A percentile compares a stretch with the other conserved stretches of the same genome.
Evolutionary conservation across 345 rosid species (phyloP).

Genomic region (Pistacia atlantica): DNA sequence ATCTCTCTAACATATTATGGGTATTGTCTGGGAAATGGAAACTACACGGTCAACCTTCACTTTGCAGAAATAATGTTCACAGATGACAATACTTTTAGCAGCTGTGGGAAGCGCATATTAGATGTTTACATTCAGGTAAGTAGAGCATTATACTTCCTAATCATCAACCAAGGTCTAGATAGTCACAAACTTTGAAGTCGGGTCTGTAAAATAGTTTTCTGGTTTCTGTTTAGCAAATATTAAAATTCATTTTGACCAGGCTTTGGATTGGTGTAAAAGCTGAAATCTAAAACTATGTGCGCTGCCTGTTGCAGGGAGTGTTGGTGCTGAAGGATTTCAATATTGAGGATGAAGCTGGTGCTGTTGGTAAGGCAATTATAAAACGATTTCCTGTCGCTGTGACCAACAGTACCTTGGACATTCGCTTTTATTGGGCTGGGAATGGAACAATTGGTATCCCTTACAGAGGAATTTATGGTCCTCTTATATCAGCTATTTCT

Average conservation of each 20-base stretch:
- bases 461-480: slow-evolving; percentile 45
- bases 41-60: slow-evolving; percentile 64
- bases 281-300: not conserved
- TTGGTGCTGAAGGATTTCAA: slow-evolving; percentile 55
- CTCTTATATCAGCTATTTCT: slow-evolving; percentile 66
- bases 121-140: slow-evolving; percentile 72
- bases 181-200: no score
- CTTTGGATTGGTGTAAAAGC: no score
- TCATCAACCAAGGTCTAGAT: not conserved
- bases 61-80: slow-evolving; percentile 71
- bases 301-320: slow-evolving; percentile 38
- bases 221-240: no score
- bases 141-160: not conserved
- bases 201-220: no score
- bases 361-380: slow-evolving; percentile 39
- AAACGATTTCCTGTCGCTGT: slow-evolving; percentile 24
- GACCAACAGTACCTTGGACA: slow-evolving; percentile 42
- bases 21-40: slow-evolving; percentile 49
- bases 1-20: slow-evolving; percentile 53
- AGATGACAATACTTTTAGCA: slow-evolving; percentile 29
- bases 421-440: slow-evolving; percentile 69
- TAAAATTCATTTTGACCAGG: not conserved
- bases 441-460: slow-evolving; percentile 61
- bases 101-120: slow-evolving; percentile 65
- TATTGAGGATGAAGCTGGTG: slow-evolving; percentile 52